Percentiles rank a stretch among this genome's conserved stretches.
Conservation (phyloP, 1,284 basidiomycete genomes). For the Fomitopsis schrenkii region DNA sequence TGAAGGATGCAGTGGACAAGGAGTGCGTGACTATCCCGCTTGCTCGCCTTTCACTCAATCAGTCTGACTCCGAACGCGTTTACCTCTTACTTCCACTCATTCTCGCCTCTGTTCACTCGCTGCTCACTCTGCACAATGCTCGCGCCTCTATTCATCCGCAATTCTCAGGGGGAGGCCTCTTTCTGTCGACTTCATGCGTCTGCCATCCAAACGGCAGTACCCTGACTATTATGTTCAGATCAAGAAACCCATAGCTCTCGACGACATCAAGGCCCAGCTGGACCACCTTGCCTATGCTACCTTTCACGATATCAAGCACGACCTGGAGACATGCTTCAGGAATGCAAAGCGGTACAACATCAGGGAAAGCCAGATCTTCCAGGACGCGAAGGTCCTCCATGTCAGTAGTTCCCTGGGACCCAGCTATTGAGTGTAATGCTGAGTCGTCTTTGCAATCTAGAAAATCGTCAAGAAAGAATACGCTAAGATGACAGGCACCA, state of each 20-base stretch:
- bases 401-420: conserved; percentile 29
- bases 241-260: conserved; percentile 76
- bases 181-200: conserved; percentile 68
- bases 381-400: conserved; percentile 72
- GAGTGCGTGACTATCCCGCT: conserved; percentile 59
- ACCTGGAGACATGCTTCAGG: conserved; percentile 83
- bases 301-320: conserved; percentile 70
- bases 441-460: conserved; percentile 30
- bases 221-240: conserved; percentile 90
- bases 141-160: conserved; percentile 1
- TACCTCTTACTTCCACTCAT: conserved; percentile 8
- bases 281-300: conserved; percentile 61
- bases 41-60: conserved; percentile 13
- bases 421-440: neutral
- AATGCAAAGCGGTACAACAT: conserved; percentile 92
- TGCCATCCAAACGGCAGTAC: conserved; percentile 76
- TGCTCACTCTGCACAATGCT: conserved; percentile 14
- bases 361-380: conserved; percentile 82
- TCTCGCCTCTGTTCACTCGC: conserved; percentile 24
- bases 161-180: conserved; percentile 57
- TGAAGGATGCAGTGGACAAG: conserved; percentile 78
- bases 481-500: conserved; percentile 45
- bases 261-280: conserved; percentile 82
- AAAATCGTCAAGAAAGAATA: conserved; percentile 67
- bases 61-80: conserved; percentile 7